phyloP scores from a whole-genome alignment of 306 rosid species.

The Erythrophleum fordii region DNA sequence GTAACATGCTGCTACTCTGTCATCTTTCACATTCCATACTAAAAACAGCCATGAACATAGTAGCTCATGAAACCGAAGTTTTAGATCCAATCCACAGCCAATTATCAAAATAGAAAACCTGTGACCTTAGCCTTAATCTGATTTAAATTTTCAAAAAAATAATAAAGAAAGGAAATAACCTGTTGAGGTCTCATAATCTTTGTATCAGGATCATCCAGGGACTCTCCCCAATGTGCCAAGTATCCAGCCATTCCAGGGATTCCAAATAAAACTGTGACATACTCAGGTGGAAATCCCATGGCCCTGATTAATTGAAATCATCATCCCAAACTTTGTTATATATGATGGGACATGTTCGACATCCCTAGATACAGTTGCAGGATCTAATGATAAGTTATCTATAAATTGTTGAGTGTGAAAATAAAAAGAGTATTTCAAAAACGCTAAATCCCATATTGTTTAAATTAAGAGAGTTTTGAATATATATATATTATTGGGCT shows the following conservation, averaged over 20 bases:
- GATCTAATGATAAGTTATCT: slow-evolving; percentile 47
- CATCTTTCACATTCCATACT: neutral
- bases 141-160: neutral
- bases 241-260: slow-evolving; percentile 98
- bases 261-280: slow-evolving; percentile 83
- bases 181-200: slow-evolving; percentile 93
- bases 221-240: slow-evolving; percentile 95
- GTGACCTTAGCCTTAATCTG: neutral
- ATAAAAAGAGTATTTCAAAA: too few relatives aligned
- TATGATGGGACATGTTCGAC: slow-evolving; percentile 7
- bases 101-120: neutral
- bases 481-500: too few relatives aligned
- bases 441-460: too few relatives aligned
- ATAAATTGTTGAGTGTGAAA: slow-evolving; percentile 85
- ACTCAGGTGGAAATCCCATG: slow-evolving; percentile 90
- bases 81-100: neutral
- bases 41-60: neutral
- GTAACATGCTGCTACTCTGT: neutral
- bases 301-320: slow-evolving; percentile 64
- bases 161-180: slow-evolving; percentile 51
- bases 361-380: neutral
- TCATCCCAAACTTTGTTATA: slow-evolving; percentile 14
- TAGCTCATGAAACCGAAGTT: neutral
- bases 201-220: slow-evolving; percentile 90
- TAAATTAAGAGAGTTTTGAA: too few relatives aligned